A percentile compares a stretch with the other conserved stretches of the same genome.
Evolutionary conservation across 225 moss, liverwort and hornwort species (phyloP).

Genomic region (Rhytidiadelphus loreus): DNA sequence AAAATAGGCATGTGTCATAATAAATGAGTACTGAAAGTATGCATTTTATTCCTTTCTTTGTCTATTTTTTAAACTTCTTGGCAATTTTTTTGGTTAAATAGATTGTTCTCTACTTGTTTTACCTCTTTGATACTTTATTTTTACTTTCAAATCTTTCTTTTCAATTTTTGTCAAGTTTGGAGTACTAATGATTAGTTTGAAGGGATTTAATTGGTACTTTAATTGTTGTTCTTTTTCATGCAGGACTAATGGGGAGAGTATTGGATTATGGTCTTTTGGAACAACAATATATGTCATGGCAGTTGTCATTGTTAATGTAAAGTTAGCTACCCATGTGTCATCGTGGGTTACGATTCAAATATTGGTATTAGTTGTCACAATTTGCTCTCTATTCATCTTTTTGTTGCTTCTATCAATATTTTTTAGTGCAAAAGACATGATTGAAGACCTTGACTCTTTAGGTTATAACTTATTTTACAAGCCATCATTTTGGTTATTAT

Average conservation of each 20-base stretch:
- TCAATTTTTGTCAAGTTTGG: not conserved
- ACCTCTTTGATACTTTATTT: too few species aligned
- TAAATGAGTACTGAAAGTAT: not conserved
- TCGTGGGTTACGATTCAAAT: constrained; percentile 41
- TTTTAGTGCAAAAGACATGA: constrained; percentile 13
- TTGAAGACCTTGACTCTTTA: constrained; percentile 10
- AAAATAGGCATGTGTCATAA: not conserved
- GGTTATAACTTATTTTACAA: constrained; percentile 5
- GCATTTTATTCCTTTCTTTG: not conserved
- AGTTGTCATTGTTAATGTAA: constrained; percentile 61
- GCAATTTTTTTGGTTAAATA: not conserved
- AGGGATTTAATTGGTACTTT: not conserved
- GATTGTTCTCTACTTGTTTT: not conserved
- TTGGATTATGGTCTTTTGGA: constrained; percentile 54
- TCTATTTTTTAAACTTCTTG: not conserved
- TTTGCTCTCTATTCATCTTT: constrained; percentile 12
- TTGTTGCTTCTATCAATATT: constrained; percentile 12
- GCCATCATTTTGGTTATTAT: constrained; percentile 59
- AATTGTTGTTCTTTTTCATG: not conserved
- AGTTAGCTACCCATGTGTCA: constrained; percentile 40
- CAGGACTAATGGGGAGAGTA: constrained; percentile 51
- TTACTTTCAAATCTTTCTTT: not conserved
- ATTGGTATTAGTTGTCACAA: not conserved
- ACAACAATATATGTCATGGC: constrained; percentile 37
- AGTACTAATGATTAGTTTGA: not conserved